Percentiles rank a stretch among this genome's conserved stretches.
phyloP scores from a whole-genome alignment of 1,284 basidiomycete genomes.

The Naganishia liquefaciens region DNA sequence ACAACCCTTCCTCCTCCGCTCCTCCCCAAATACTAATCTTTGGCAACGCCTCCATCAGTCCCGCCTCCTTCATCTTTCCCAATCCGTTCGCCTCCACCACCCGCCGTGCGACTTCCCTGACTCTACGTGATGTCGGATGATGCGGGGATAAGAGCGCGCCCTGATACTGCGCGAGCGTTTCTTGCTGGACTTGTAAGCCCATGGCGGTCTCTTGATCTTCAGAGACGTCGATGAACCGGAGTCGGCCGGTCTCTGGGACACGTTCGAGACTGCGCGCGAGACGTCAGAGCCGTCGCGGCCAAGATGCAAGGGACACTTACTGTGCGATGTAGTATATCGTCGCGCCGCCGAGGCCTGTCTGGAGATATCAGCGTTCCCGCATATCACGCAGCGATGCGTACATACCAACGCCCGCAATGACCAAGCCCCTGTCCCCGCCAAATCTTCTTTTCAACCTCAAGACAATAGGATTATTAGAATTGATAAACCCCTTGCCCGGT shows the following conservation, averaged over 20 bases:
- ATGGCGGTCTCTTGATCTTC: conserved; percentile 59
- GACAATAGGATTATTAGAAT: conserved; percentile 33
- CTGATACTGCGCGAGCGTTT: conserved; percentile 62
- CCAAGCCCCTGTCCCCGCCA: conserved; percentile 48
- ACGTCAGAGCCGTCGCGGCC: neutral
- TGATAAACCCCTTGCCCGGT: conserved; percentile 37
- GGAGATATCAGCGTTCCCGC: conserved; percentile 36
- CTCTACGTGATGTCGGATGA: conserved; percentile 67
- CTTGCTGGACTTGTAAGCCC: conserved; percentile 55
- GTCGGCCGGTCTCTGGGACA: conserved; percentile 77
- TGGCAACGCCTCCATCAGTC: conserved; percentile 35
- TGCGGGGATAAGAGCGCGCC: conserved; percentile 66
- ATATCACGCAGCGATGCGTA: neutral
- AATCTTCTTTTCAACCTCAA: conserved; percentile 42
- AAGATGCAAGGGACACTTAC: conserved; percentile 54
- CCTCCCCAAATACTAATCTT: conserved; percentile 42
- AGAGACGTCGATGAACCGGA: conserved; percentile 78
- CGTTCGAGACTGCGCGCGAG: conserved; percentile 64
- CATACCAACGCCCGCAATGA: conserved; percentile 33
- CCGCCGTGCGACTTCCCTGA: conserved; percentile 69
- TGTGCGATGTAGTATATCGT: conserved; percentile 63
- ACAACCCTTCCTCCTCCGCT: conserved; percentile 33
- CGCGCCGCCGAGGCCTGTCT: conserved; percentile 51
- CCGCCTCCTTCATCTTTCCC: conserved; percentile 60
- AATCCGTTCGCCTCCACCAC: conserved; percentile 73